Conservation (phyloP, 2,329 filamentous ascomycete species). For the Zymoseptoria ardabiliae region DNA sequence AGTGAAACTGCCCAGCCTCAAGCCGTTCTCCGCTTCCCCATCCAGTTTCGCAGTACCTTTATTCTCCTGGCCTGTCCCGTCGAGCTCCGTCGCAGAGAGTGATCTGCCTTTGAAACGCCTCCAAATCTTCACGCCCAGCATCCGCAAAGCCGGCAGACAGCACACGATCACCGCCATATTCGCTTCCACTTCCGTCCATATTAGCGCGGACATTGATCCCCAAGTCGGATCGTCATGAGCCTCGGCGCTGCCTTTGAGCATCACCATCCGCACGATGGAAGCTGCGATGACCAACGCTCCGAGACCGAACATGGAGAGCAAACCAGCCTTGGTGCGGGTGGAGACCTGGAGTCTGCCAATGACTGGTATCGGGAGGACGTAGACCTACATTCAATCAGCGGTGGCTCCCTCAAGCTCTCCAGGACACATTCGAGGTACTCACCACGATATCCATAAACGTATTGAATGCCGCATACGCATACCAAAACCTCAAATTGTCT, state of each 20-base stretch:
- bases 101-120: background rate
- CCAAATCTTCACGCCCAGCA: background rate
- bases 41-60: background rate
- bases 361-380: slow-evolving; percentile 23
- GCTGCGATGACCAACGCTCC: slow-evolving; percentile 24
- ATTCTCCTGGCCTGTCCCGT: background rate
- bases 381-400: slow-evolving; percentile 14
- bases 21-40: background rate
- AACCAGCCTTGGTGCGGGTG: slow-evolving; percentile 15
- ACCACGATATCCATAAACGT: slow-evolving; percentile 23
- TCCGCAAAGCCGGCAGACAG: slow-evolving; percentile 19
- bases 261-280: slow-evolving; percentile 21
- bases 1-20: background rate
- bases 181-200: slow-evolving; percentile 24
- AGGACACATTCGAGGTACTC: slow-evolving; percentile 1
- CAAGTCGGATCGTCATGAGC: slow-evolving; percentile 20
- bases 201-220: slow-evolving; percentile 17
- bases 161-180: slow-evolving; percentile 22
- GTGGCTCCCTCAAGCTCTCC: background rate
- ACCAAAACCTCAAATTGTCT: slow-evolving; percentile 20
- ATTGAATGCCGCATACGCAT: slow-evolving; percentile 24
- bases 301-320: slow-evolving; percentile 20
- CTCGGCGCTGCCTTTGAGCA: slow-evolving; percentile 14
- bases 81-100: background rate
- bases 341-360: slow-evolving; percentile 21